Evolutionary conservation across 2,329 filamentous ascomycete species (phyloP), one percentile per base, ranked within the genome.

Genomic region (Paecilomyces variotii): DNA sequence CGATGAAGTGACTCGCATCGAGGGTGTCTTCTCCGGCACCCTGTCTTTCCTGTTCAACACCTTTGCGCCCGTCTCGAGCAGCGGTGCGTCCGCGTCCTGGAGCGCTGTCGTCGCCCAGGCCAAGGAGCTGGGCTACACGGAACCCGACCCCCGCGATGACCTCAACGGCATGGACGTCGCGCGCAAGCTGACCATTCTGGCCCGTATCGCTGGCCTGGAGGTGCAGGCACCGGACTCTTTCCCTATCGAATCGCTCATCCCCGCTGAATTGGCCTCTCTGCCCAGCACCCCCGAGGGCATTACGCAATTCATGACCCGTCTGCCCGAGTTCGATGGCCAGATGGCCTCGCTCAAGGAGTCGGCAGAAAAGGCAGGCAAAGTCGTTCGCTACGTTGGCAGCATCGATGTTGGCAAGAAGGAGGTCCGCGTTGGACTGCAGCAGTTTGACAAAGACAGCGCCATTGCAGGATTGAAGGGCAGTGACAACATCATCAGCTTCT

Each of bases 31-130:
- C 78, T 96, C 90, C 61, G 94, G 94, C 63, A 99, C 94, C 57
- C 93, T 99, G 86, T 95, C 90, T 45, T 99, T 97, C 82, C 82
- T 99, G 49, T 97, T 99, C 85, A 97, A 97, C 81, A 92, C 86
- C 25, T 99, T 97, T 74, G 91, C 92, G 54, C 94, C 94, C 0
- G 86, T 87, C 2, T 84, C 85, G 55, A 88, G 88, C 4, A 79
- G 81, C 25, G 89, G 89, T 11, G 56, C 61, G 10, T 63, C 68
- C 7, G 90, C 90, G 56, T 86, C 87, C 69, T 99, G 95, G 88
- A 94, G 90, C 51, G 88, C 88, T 54, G 92, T 96, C 71, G 94
- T 99, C 34, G 87, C 85, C 70, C 91, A 93, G 76, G 94, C 94
- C 58, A 96, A 97, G 80, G 86, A 91, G 60, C 82, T 96, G 54